Conservation (phyloP, 768 basidiomycete species). For the Boletus pseudo-olivaceus region DNA sequence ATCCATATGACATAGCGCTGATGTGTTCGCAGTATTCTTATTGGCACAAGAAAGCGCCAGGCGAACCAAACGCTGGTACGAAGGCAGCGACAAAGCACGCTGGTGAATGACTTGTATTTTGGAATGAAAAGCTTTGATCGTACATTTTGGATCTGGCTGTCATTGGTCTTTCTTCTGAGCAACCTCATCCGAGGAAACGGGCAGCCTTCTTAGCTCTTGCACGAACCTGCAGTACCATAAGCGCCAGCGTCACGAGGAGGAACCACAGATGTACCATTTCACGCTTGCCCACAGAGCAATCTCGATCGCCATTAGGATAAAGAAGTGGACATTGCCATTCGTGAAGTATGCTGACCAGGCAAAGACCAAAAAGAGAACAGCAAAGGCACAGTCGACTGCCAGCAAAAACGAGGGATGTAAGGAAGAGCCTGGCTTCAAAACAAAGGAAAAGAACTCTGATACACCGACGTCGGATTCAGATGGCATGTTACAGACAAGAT, state of each 20-base stretch:
- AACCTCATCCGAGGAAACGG: conserved; percentile 15
- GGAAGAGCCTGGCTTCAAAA: conserved; percentile 74
- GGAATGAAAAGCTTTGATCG: neutral
- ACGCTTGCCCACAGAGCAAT: conserved; percentile 72
- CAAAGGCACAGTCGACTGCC: conserved; percentile 60
- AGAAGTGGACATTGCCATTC: conserved; percentile 61
- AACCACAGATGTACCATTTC: conserved; percentile 58
- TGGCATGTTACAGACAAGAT: conserved; percentile 14
- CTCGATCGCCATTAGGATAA: conserved; percentile 63
- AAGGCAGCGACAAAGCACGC: conserved; percentile 57
- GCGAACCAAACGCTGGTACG: conserved; percentile 81
- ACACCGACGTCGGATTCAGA: conserved; percentile 14
- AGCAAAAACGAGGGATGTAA: conserved; percentile 67
- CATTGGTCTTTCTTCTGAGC: conserved; percentile 26
- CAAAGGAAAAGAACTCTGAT: conserved; percentile 44
- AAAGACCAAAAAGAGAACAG: conserved; percentile 55
- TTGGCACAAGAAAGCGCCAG: conserved; percentile 81
- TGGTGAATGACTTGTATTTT: conserved; percentile 32
- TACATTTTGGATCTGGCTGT: neutral
- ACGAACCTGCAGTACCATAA: conserved; percentile 51
- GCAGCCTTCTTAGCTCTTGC: conserved; percentile 51
- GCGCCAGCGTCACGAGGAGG: neutral
- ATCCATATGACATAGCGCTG: conserved; percentile 1
- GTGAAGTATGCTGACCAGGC: conserved; percentile 57
- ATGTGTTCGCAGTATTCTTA: conserved; percentile 61